Conservation (phyloP, 495 filamentous ascomycete genomes). For the Aspergillus olivimuriae region DNA sequence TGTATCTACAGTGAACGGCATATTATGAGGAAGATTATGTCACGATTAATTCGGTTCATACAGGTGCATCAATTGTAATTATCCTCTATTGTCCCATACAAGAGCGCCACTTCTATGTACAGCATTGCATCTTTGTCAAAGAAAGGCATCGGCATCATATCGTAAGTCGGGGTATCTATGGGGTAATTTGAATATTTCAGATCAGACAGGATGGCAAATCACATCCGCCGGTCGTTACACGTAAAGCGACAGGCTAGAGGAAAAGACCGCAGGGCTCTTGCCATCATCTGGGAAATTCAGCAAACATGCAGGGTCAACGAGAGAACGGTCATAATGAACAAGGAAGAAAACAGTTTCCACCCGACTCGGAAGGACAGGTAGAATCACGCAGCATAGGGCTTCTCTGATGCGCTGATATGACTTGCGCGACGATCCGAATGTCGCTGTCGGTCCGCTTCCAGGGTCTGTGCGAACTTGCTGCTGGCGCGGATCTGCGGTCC, state of each 20-base stretch:
- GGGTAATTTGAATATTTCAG: background rate
- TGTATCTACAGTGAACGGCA: no score
- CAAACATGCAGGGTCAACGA: no score
- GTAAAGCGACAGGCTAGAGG: no score
- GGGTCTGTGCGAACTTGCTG: constrained; percentile 39
- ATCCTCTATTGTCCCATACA: background rate
- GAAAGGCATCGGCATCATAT: background rate
- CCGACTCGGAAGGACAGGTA: no score
- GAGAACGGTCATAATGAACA: background rate
- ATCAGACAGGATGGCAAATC: background rate
- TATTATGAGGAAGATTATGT: no score
- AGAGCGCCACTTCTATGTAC: background rate
- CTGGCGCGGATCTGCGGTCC: constrained; percentile 34
- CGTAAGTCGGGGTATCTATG: background rate
- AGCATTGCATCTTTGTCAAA: background rate
- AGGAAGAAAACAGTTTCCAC: background rate
- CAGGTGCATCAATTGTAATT: no score
- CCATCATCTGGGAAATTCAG: no score
- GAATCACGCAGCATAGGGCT: constrained; percentile 7
- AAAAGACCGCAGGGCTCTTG: no score
- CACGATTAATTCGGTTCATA: no score
- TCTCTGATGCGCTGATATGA: constrained; percentile 11
- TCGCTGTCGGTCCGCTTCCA: constrained; percentile 15
- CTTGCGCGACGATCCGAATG: constrained; percentile 16
- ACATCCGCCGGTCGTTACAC: no score